Evolutionary conservation across 2,329 filamentous ascomycete species (phyloP).

Genomic region (Clonostachys sp.): DNA sequence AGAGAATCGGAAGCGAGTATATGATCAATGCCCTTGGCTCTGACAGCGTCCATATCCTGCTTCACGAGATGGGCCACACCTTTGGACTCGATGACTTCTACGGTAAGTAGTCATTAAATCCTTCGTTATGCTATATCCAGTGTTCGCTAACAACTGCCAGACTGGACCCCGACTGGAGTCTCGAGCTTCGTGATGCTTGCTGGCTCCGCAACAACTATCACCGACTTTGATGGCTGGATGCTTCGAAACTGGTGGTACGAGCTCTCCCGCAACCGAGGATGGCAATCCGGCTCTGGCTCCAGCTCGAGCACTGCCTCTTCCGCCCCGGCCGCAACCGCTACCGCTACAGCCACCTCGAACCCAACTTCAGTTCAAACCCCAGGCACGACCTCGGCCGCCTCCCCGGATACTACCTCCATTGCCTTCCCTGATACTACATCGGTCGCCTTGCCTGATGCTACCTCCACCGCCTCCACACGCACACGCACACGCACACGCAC

Average conservation of each 20-base stretch:
- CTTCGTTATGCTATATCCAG: not conserved
- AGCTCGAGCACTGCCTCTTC: too few relatives aligned
- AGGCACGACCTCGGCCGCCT: too few relatives aligned
- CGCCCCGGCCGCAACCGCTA: too few relatives aligned
- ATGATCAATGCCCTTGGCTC: slow-evolving; percentile 28
- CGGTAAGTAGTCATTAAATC: slow-evolving; percentile 7
- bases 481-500: too few relatives aligned
- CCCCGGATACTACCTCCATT: too few relatives aligned
- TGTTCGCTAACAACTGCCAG: slow-evolving; percentile 6
- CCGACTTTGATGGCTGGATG: slow-evolving; percentile 46
- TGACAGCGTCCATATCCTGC: slow-evolving; percentile 35
- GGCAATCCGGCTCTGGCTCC: slow-evolving; percentile 8
- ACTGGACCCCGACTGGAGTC: slow-evolving; percentile 35
- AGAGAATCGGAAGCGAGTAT: slow-evolving; percentile 35
- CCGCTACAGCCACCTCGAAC: too few relatives aligned
- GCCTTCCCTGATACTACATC: too few relatives aligned
- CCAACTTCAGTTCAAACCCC: too few relatives aligned
- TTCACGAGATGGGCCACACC: slow-evolving; percentile 42
- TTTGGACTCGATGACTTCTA: slow-evolving; percentile 32
- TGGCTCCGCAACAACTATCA: slow-evolving; percentile 31
- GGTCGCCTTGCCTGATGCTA: too few relatives aligned
- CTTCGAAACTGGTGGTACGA: slow-evolving; percentile 38
- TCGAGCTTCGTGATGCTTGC: slow-evolving; percentile 39
- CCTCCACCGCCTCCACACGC: too few relatives aligned
- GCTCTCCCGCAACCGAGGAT: slow-evolving; percentile 19